A percentile compares a stretch with the other conserved stretches of the same genome.
Evolutionary conservation across 2,329 filamentous ascomycete genomes (phyloP).

Genomic region (Alternaria panax): DNA sequence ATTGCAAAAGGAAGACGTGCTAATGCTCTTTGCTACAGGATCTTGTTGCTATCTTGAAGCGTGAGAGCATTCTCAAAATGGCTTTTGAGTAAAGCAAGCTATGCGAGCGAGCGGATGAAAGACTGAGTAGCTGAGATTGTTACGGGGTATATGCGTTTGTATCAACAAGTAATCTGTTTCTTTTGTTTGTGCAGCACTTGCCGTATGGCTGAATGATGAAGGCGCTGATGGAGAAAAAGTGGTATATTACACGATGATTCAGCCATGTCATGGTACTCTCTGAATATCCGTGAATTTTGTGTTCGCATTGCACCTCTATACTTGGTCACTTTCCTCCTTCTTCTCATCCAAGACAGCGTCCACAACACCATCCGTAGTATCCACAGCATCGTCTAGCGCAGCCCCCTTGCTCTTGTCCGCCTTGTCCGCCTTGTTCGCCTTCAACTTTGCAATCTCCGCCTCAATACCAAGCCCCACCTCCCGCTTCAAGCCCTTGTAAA

Average conservation of each 20-base stretch:
- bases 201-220: no score
- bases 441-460: constrained; percentile 58
- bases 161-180: not conserved
- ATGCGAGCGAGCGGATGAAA: not conserved
- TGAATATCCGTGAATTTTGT: not conserved
- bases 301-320: not conserved
- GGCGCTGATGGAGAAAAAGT: not conserved
- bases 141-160: not conserved
- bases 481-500: constrained; percentile 67
- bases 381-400: not conserved
- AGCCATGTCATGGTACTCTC: no score
- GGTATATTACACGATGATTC: not conserved
- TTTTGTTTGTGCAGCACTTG: not conserved
- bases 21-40: not conserved
- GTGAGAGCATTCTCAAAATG: constrained; percentile 11
- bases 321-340: not conserved
- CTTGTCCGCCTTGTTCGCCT: constrained; percentile 46
- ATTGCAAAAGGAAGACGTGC: not conserved
- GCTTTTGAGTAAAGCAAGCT: constrained; percentile 6
- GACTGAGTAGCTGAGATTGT: not conserved
- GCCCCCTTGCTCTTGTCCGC: constrained; percentile 23
- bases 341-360: not conserved
- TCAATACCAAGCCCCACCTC: constrained; percentile 48
- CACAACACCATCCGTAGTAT: not conserved
- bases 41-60: constrained; percentile 14